Evolutionary conservation across 305 asterid species (phyloP), one percentile per base, ranked within the genome.

Genomic region (Galium porrigens): DNA sequence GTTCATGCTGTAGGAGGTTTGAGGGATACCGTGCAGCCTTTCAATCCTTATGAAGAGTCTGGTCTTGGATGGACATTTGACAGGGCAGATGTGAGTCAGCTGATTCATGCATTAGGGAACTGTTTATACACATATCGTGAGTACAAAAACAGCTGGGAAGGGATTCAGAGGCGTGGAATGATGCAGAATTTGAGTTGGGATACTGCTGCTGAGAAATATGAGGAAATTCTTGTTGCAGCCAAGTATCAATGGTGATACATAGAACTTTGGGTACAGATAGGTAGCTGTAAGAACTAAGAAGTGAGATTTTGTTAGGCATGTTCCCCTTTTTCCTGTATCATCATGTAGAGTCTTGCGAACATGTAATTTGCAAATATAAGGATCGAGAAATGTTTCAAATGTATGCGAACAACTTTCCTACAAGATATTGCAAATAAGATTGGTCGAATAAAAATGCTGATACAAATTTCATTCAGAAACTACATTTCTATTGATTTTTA

Each of bases 1-100:
- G 98, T 92, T 57, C 98, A 92, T 61, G 90, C 88, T 0, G 96
- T 89, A 15, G 98, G 98, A 8, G 98, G 98, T 8, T 76, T 92
- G 3, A 86, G 86, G 75, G 98, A 89, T 55, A 92, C 98, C 0
- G 98, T 92, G 65, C 73, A 78, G 75, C 89, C 90, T 11, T 92
- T 92, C 69, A 81, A 92, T 84, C 99, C 99, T 1, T 92, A 30
- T 44, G 82, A 77, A 59, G 95, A 89, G 52, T 46, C 95, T 0
- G 99, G 99, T 4, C 73, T 84, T 3, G 99, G 99, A 18, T 92
- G 97, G 99, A 92, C 96, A 1, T 89, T 92, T 61, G 61, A 61
- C 5, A 72, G 76, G 49, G 97, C 96, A 0, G 91, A 84, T 37
- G 65, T 81, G 1, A 69, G 64, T 53, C 85, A 79, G 65, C 76